Percentiles rank a stretch among this genome's conserved stretches.
Evolutionary conservation across 2,329 filamentous ascomycete genomes (phyloP).

Genomic region (Periconia sp.): DNA sequence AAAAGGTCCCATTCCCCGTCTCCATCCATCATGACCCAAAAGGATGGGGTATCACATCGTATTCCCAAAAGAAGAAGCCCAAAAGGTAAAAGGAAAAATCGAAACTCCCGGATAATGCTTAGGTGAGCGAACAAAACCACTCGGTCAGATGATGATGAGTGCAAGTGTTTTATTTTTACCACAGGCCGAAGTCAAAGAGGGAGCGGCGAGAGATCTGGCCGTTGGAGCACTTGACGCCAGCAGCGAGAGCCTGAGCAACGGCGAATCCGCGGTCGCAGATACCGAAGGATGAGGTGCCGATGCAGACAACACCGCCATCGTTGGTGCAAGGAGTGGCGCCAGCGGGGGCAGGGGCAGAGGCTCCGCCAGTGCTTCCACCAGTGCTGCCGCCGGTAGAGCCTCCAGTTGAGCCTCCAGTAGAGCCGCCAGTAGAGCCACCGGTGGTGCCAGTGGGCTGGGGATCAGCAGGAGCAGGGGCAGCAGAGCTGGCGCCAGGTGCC

Average conservation of each 20-base stretch:
- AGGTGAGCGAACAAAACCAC: background rate
- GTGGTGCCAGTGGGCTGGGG: slow-evolving; percentile 11
- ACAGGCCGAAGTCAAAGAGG: background rate
- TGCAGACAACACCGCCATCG: slow-evolving; percentile 48
- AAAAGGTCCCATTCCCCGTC: background rate
- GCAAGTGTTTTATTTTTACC: background rate
- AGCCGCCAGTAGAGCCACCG: slow-evolving; percentile 1
- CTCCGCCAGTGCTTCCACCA: slow-evolving; percentile 1
- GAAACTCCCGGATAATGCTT: slow-evolving; percentile 29
- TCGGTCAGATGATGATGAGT: background rate
- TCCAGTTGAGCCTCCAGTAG: slow-evolving; percentile 10
- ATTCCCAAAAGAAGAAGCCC: background rate
- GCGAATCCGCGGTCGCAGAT: slow-evolving; percentile 49
- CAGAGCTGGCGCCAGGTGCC: slow-evolving; percentile 7
- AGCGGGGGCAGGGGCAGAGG: slow-evolving; percentile 5
- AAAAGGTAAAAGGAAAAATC: too few species aligned
- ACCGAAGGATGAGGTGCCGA: slow-evolving; percentile 45
- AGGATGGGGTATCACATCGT: too few species aligned
- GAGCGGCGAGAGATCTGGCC: slow-evolving; percentile 30
- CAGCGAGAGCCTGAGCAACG: slow-evolving; percentile 43
- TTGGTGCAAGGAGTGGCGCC: slow-evolving; percentile 41
- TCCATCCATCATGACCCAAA: too few species aligned
- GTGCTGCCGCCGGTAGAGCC: slow-evolving; percentile 2
- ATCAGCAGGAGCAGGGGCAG: slow-evolving; percentile 2
- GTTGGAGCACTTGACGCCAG: slow-evolving; percentile 45